Percentiles rank a stretch among this genome's conserved stretches.
Conservation (phyloP, 306 rosid species). For the Glycine tomentella region DNA sequence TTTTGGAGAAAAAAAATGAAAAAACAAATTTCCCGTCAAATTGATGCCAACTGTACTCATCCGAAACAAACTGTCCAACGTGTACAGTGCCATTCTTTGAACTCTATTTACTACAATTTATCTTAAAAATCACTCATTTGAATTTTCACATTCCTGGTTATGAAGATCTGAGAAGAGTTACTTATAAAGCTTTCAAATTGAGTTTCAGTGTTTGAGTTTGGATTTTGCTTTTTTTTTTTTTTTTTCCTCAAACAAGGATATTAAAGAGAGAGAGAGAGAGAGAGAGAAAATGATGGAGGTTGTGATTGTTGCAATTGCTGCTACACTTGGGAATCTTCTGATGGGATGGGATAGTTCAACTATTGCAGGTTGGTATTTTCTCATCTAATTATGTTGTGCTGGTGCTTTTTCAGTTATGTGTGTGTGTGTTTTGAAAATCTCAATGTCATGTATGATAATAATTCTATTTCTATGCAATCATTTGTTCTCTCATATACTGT, state of each 20-base stretch:
- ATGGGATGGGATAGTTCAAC: constrained; percentile 99
- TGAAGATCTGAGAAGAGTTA: constrained; percentile 24
- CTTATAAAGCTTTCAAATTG: constrained; percentile 3
- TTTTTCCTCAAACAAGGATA: neutral
- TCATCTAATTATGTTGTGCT: neutral
- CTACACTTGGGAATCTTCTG: constrained; percentile 89
- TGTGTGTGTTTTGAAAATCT: neutral
- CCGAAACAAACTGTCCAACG: neutral
- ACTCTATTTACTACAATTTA: neutral
- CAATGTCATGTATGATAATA: neutral
- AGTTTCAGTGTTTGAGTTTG: constrained; percentile 19
- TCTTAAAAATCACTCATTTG: neutral
- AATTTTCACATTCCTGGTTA: neutral
- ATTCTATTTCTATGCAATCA: neutral
- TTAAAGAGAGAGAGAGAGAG: constrained; percentile 23
- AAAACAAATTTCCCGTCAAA: neutral
- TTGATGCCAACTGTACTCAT: neutral
- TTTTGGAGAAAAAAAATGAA: neutral
- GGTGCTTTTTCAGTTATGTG: neutral
- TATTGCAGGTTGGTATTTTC: constrained; percentile 68
- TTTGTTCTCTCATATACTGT: neutral
- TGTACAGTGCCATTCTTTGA: neutral
- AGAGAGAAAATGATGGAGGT: constrained; percentile 67
- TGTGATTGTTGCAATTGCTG: constrained; percentile 83
- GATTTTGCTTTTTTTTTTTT: neutral